phyloP scores from a whole-genome alignment of 179 eudicot species.

The Patellifolia procumbens region DNA sequence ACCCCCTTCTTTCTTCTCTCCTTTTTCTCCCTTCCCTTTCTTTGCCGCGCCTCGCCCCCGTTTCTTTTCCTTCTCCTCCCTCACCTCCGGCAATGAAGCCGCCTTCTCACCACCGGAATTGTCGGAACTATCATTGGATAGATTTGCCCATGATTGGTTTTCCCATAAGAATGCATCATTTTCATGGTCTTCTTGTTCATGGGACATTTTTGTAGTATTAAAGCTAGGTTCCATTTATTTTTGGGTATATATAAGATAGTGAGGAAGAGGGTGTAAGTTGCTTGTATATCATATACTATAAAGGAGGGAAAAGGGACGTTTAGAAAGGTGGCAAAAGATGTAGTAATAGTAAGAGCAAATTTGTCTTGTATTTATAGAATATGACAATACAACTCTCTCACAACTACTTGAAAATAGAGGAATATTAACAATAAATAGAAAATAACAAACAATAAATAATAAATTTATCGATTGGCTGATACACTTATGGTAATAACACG shows the following conservation, averaged over 20 bases:
- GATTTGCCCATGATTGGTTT: constrained; percentile 41
- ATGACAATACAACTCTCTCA: too few relatives aligned
- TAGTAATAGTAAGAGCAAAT: background rate
- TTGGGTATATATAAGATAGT: background rate
- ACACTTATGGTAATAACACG: too few relatives aligned
- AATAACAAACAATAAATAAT: background rate
- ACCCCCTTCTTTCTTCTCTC: constrained; percentile 28
- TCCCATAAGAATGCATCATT: constrained; percentile 45
- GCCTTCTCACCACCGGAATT: constrained; percentile 9
- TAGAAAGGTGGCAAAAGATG: background rate
- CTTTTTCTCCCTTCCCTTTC: constrained; percentile 23
- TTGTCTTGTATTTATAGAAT: background rate
- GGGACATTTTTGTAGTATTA: constrained; percentile 21
- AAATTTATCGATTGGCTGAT: too few relatives aligned
- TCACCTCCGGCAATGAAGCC: background rate
- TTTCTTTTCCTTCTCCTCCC: constrained; percentile 23
- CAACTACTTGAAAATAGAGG: too few relatives aligned
- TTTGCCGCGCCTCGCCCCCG: background rate
- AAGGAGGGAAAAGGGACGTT: too few relatives aligned
- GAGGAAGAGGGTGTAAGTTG: background rate
- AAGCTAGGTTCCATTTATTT: background rate
- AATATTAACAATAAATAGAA: background rate
- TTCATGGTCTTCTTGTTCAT: constrained; percentile 14
- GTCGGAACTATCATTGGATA: constrained; percentile 16
- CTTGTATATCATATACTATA: background rate